These are phyloP conservation scores for Bacterosira constricta DNA, from an alignment of 108 stramenopile species.

Conservation along the genomic window DNA sequence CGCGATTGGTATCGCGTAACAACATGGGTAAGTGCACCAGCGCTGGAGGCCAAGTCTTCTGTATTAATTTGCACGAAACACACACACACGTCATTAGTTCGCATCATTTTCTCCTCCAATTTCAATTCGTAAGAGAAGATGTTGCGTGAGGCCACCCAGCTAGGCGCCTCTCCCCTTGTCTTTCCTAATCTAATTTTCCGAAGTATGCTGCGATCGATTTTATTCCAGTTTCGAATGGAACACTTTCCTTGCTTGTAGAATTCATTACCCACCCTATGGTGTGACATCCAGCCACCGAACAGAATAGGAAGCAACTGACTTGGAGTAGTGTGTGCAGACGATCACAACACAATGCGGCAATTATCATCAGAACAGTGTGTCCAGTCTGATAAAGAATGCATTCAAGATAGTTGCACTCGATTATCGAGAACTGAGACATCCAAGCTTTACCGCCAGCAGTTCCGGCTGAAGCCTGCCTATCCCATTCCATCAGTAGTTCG, in stretches of 20 bases:
- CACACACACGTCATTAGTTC: no score
- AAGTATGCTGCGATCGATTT: conserved; percentile 25
- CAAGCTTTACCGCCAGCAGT: conserved; percentile 17
- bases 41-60: no score
- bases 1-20: no score
- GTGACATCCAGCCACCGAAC: conserved; percentile 34
- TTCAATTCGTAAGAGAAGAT: no score
- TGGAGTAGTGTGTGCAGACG: conserved; percentile 5
- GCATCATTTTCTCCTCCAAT: no score
- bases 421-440: conserved; percentile 22
- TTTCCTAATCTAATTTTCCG: background rate
- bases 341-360: conserved; percentile 6
- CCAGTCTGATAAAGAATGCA: conserved; percentile 13
- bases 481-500: conserved; percentile 44
- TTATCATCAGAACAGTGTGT: conserved; percentile 26
- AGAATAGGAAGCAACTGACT: conserved; percentile 14
- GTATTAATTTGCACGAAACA: no score
- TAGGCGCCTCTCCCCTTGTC: background rate
- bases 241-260: conserved; percentile 45
- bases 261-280: conserved; percentile 50
- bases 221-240: conserved; percentile 60
- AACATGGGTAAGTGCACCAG: no score
- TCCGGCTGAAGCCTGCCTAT: conserved; percentile 22
- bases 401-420: conserved; percentile 23
- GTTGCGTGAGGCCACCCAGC: no score